Evolutionary conservation across 163 green algal species (phyloP), one percentile per base, ranked within the genome.

Genomic region (Chlorella variabilis): DNA sequence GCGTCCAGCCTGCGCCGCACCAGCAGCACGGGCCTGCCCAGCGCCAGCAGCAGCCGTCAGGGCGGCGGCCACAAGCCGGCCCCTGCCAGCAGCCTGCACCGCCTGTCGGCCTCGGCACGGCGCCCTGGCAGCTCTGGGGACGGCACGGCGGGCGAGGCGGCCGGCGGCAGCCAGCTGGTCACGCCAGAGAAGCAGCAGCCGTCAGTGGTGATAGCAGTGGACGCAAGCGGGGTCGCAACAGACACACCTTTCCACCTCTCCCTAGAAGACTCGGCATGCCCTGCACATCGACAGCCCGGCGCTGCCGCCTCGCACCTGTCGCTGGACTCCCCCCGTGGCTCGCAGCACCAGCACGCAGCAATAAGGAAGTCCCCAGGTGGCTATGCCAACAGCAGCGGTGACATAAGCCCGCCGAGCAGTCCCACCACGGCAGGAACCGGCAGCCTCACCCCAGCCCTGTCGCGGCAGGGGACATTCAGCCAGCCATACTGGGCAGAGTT

Each of bases 401-500:
- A 11, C 15, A 15, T 15, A 11, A 54, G 45, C 45, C 45, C 45
- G 45, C 45, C 45, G 15, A 54, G 45, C 45, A 54, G 45, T 8
- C 67, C 41, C n/a, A n/a, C n/a, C n/a, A n/a, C n/a, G n/a, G n/a
- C n/a, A n/a, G n/a, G n/a, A n/a, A n/a, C n/a, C n/a, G n/a, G n/a
- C n/a, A n/a, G n/a, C n/a, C n/a, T n/a, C n/a, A n/a, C n/a, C n/a
- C n/a, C n/a, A n/a, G n/a, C n/a, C n/a, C 56, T 70, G 36, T 58
- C 39, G 13, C 54, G 56, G 27, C 73, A 80, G 73, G 23, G 51
- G 36, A 61, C 54, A 54, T 80, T 80, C 56, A 80, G 73, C 73
- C 54, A 70, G 73, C 73, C 73, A 15, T 80, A 80, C 56, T 70
- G 59, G 70, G 73, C 56, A 15, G 73, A 71, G 38, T 33, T 80